These are phyloP conservation scores for Epichloe bromicola DNA, from an alignment of 2,329 filamentous ascomycete genomes.

Conservation along the genomic window DNA sequence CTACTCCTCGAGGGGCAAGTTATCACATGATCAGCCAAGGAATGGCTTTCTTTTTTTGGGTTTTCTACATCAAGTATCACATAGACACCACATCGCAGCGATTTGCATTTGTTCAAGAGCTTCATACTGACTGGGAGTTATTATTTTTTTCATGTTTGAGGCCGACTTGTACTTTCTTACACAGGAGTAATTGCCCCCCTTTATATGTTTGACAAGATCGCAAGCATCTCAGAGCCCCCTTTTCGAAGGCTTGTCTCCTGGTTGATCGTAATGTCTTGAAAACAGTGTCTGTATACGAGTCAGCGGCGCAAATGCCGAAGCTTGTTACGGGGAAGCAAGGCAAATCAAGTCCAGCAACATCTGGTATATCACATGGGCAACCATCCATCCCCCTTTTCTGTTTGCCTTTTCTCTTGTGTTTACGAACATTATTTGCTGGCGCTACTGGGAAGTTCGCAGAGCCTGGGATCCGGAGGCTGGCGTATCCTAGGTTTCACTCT, in stretches of 20 bases:
- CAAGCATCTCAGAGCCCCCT: not conserved
- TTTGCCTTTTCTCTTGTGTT: not conserved
- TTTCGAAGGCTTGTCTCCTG: not conserved
- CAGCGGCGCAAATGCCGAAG: not conserved
- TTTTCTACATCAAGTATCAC: not conserved
- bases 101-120: slow-evolving; percentile 10
- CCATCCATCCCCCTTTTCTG: too few relatives aligned
- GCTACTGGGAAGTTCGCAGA: slow-evolving; percentile 2
- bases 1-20: not conserved
- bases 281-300: not conserved
- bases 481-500: slow-evolving; percentile 3
- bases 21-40: not conserved
- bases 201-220: not conserved
- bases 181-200: not conserved
- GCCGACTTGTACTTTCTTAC: slow-evolving; percentile 1
- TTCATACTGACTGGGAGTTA: slow-evolving; percentile 3
- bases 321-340: not conserved
- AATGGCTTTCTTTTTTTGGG: not conserved
- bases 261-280: not conserved
- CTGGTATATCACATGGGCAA: not conserved
- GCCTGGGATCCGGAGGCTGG: not conserved
- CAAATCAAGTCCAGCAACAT: not conserved
- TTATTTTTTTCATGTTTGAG: not conserved
- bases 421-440: slow-evolving; percentile 2
- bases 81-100: slow-evolving; percentile 21